phyloP scores from a whole-genome alignment of 2,329 filamentous ascomycete genomes.

The Erysiphe pulchra region DNA sequence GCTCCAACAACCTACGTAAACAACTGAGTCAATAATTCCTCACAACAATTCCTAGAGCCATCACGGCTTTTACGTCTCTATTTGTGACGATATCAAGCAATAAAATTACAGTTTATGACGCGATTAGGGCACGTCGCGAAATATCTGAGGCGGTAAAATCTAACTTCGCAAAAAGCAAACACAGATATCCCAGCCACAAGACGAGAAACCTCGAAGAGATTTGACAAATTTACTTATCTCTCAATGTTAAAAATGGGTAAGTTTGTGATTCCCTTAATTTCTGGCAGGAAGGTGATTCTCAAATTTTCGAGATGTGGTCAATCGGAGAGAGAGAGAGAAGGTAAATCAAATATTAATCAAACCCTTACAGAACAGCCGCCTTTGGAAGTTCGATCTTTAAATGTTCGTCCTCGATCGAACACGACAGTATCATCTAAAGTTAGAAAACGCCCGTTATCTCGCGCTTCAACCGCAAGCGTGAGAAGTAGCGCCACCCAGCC shows the following conservation, averaged over 20 bases:
- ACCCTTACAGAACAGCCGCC: constrained; percentile 9
- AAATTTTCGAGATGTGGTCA: too few relatives aligned
- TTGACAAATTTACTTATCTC: neutral
- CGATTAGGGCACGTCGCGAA: neutral
- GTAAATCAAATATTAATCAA: too few relatives aligned
- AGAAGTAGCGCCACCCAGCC: constrained; percentile 14
- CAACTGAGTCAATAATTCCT: constrained; percentile 1
- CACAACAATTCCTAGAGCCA: constrained; percentile 1
- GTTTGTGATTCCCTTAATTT: neutral
- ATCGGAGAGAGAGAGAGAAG: too few relatives aligned
- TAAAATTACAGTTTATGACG: neutral
- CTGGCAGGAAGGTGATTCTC: too few relatives aligned
- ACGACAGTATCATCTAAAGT: constrained; percentile 18
- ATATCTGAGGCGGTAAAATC: too few relatives aligned
- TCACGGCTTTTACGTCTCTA: neutral
- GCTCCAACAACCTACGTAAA: constrained; percentile 2
- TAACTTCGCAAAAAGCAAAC: neutral
- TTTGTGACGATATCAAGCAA: neutral
- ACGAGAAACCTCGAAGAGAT: neutral
- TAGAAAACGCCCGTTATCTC: constrained; percentile 19
- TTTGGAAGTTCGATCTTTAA: constrained; percentile 14
- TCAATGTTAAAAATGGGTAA: neutral
- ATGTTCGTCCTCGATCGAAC: constrained; percentile 19
- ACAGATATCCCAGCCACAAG: neutral
- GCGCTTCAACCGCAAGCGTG: constrained; percentile 22